Percentiles rank a stretch among this genome's conserved stretches.
Evolutionary conservation across 78 protist species (phyloP).

Genomic region (Dictyostelium capitatum): DNA sequence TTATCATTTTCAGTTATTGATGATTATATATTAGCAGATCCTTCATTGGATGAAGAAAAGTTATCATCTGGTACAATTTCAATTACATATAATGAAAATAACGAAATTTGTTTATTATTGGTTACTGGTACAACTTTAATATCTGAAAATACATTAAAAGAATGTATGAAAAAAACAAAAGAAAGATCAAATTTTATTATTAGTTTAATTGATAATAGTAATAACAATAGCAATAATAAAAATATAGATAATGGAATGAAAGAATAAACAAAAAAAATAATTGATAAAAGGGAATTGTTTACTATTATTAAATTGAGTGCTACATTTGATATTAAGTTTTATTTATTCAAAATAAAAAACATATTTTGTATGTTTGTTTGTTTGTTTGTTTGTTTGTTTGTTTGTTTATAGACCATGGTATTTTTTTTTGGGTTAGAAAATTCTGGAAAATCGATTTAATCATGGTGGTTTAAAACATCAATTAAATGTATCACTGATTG

Average conservation of each 20-base stretch:
- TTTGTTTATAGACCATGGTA: too few relatives aligned
- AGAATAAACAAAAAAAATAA: not conserved
- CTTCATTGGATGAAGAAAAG: conserved; percentile 80
- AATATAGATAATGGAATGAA: not conserved
- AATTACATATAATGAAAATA: conserved; percentile 39
- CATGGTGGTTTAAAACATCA: too few relatives aligned
- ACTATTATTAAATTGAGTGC: too few relatives aligned
- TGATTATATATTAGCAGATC: conserved; percentile 77
- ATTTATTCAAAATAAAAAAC: too few relatives aligned
- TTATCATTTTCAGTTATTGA: conserved; percentile 69
- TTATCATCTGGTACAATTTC: conserved; percentile 47
- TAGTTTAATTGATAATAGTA: conserved; percentile 14
- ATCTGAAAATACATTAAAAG: conserved; percentile 7
- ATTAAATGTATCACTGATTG: too few relatives aligned
- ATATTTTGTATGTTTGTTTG: not conserved
- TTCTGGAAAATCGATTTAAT: too few relatives aligned
- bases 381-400: too few relatives aligned
- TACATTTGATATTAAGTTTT: too few relatives aligned
- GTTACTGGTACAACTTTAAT: conserved; percentile 23
- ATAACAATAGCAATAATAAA: conserved; percentile 6
- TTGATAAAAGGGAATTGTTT: too few relatives aligned
- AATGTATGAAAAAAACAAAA: conserved; percentile 49
- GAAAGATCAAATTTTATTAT: conserved; percentile 16
- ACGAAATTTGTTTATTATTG: conserved; percentile 57
- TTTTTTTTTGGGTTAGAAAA: too few relatives aligned